phyloP scores from a whole-genome alignment of 371 early-diverging fungal species.

The Mortierella sp. region DNA sequence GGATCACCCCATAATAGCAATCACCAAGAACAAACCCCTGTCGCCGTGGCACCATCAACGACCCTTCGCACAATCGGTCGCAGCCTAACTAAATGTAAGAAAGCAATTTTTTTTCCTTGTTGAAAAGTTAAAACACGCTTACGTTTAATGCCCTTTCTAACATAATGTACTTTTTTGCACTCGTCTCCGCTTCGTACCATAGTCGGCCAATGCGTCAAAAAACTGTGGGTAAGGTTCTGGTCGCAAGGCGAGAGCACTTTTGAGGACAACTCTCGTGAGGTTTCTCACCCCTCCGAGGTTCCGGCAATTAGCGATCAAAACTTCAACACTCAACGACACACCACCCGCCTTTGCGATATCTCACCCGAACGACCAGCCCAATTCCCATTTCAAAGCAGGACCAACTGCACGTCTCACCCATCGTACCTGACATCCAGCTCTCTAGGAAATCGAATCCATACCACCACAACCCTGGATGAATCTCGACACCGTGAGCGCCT shows the following conservation, averaged over 20 bases:
- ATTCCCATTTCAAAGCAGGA: neutral
- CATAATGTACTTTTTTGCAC: no score
- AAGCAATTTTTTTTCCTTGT: neutral
- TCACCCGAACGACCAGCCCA: neutral
- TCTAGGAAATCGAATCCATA: neutral
- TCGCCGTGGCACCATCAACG: neutral
- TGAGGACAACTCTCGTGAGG: neutral
- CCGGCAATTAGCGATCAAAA: neutral
- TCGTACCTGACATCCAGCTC: neutral
- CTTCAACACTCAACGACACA: neutral
- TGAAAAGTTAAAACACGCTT: neutral
- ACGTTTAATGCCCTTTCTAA: neutral
- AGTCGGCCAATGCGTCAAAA: neutral
- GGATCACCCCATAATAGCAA: neutral
- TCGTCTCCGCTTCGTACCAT: neutral
- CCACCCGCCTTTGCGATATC: neutral
- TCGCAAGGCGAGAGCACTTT: neutral
- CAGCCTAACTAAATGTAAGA: neutral
- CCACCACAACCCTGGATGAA: neutral
- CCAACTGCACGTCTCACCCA: no score
- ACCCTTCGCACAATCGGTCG: neutral
- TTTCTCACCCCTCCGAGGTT: neutral
- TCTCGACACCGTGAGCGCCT: conserved; percentile 17
- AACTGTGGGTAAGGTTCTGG: neutral
- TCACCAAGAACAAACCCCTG: neutral